These are phyloP conservation scores for Limonium bicolor DNA, from an alignment of 148 eudicot species.

Conservation along the genomic window DNA sequence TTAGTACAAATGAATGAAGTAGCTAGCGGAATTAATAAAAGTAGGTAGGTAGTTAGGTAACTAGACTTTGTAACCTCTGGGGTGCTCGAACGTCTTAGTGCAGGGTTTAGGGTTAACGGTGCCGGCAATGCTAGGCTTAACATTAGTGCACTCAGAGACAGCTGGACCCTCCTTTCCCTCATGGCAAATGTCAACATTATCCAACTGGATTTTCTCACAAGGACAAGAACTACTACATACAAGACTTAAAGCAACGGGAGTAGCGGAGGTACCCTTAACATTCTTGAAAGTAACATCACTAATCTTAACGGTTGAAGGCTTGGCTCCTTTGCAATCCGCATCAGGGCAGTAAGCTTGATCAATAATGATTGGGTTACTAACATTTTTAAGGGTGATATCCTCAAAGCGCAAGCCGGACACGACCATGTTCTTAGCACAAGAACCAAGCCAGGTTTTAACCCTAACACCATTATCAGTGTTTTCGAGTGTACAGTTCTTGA, in stretches of 20 bases:
- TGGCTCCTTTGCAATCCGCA: conserved; percentile 1
- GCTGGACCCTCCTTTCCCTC: neutral
- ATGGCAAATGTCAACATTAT: conserved; percentile 21
- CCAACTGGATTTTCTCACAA: conserved; percentile 41
- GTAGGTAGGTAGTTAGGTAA: too few species aligned
- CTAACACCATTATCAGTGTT: conserved; percentile 23
- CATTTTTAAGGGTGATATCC: conserved; percentile 27
- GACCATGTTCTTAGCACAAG: conserved; percentile 3
- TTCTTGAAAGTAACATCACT: conserved; percentile 13
- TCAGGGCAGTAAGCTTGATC: conserved; percentile 34
- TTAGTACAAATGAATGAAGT: too few species aligned
- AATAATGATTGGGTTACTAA: conserved; percentile 21
- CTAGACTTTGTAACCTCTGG: too few species aligned
- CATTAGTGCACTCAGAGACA: conserved; percentile 2
- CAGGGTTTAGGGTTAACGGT: neutral
- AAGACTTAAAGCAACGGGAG: conserved; percentile 12
- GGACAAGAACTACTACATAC: conserved; percentile 30
- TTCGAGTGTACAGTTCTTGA: conserved; percentile 19
- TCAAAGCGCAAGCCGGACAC: conserved; percentile 19
- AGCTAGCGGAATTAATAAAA: too few species aligned
- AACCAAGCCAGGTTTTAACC: conserved; percentile 34
- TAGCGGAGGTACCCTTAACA: conserved; percentile 20
- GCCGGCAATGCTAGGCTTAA: neutral
- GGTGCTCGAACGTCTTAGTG: too few species aligned
- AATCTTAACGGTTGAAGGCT: conserved; percentile 15